phyloP scores from a whole-genome alignment of 139 green algal genomes.

The Medakamo hakoo region DNA sequence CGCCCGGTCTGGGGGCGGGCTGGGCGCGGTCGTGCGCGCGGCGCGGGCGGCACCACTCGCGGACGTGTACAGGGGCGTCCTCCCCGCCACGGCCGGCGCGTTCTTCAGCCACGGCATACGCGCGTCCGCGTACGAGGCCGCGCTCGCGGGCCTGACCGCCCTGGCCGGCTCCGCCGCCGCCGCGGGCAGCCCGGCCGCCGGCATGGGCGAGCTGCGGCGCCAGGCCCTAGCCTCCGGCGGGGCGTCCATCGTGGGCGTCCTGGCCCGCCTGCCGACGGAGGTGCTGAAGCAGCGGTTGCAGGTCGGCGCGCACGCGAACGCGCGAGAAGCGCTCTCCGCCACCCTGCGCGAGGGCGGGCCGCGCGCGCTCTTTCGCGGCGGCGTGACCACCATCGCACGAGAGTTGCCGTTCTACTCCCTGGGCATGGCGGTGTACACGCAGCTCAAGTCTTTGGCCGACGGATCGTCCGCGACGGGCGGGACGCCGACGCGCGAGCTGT shows the following conservation, averaged over 20 bases:
- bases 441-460: slow-evolving; percentile 33
- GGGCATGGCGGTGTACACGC: slow-evolving; percentile 47
- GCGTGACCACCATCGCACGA: slow-evolving; percentile 25
- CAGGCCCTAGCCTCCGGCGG: slow-evolving; percentile 35
- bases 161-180: slow-evolving; percentile 6
- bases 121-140: slow-evolving; percentile 38
- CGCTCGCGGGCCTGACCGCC: slow-evolving; percentile 3
- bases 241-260: slow-evolving; percentile 40
- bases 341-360: slow-evolving; percentile 22
- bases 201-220: background rate
- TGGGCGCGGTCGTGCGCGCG: slow-evolving; percentile 6
- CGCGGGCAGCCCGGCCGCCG: background rate
- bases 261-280: slow-evolving; percentile 46
- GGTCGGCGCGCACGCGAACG: slow-evolving; percentile 34
- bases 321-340: slow-evolving; percentile 14
- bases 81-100: slow-evolving; percentile 23
- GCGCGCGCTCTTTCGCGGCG: slow-evolving; percentile 38
- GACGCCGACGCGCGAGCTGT: slow-evolving; percentile 18
- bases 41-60: slow-evolving; percentile 19
- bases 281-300: slow-evolving; percentile 62
- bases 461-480: slow-evolving; percentile 8
- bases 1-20: slow-evolving; percentile 8
- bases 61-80: slow-evolving; percentile 38
- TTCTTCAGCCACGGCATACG: slow-evolving; percentile 33
- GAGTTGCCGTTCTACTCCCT: slow-evolving; percentile 61